Conservation (phyloP, 2,329 filamentous ascomycete species). For the Aspergillus transmontanensis region DNA sequence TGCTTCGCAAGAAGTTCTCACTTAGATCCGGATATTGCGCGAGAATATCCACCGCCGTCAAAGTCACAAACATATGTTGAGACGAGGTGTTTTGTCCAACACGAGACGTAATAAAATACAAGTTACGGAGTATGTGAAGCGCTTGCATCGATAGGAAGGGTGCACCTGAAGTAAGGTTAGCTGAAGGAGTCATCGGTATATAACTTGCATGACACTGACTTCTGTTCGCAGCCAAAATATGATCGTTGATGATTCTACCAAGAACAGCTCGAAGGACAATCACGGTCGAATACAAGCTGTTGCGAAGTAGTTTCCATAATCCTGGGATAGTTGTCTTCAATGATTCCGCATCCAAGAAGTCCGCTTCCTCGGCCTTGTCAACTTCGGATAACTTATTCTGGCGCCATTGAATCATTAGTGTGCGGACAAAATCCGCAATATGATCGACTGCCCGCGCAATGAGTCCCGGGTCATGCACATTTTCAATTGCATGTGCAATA, state of each 20-base stretch:
- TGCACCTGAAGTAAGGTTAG: constrained; percentile 48
- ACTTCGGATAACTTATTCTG: constrained; percentile 73
- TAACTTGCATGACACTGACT: constrained; percentile 41
- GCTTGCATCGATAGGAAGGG: constrained; percentile 70
- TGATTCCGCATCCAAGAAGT: constrained; percentile 66
- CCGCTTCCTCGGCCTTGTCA: constrained; percentile 67
- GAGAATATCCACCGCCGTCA: constrained; percentile 80
- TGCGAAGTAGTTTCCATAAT: constrained; percentile 75
- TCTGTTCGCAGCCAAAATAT: constrained; percentile 54
- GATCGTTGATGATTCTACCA: constrained; percentile 64
- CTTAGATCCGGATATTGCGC: constrained; percentile 68
- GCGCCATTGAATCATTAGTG: constrained; percentile 71
- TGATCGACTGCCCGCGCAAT: constrained; percentile 57
- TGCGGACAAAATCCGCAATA: constrained; percentile 67
- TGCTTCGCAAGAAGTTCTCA: constrained; percentile 67
- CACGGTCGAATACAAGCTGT: constrained; percentile 73
- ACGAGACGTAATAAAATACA: constrained; percentile 80
- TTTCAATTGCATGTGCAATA: constrained; percentile 64
- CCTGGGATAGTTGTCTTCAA: constrained; percentile 67
- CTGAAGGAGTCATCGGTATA: neutral
- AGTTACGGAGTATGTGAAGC: constrained; percentile 71
- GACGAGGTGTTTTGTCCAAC: constrained; percentile 75
- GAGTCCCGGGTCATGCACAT: constrained; percentile 50
- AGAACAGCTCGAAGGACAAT: constrained; percentile 75
- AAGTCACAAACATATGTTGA: constrained; percentile 80